Evolutionary conservation across 768 basidiomycete genomes (phyloP).

Genomic region (Tricholomella constricta): DNA sequence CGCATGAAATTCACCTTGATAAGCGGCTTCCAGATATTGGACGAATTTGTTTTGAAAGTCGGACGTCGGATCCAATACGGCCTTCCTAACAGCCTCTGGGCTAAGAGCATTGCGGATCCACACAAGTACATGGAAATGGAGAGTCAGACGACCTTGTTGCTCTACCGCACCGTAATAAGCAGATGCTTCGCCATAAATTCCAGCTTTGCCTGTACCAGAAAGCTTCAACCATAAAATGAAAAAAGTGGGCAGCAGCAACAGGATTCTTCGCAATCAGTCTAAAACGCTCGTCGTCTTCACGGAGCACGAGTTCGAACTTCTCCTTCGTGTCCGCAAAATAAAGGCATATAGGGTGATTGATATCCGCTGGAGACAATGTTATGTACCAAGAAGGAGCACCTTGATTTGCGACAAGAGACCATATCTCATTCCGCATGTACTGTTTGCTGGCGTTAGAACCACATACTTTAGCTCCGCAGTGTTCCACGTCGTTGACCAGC

Average conservation of each 20-base stretch:
- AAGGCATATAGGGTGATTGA: constrained; percentile 30
- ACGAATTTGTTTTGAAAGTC: constrained; percentile 8
- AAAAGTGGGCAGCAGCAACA: not conserved
- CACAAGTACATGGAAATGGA: constrained; percentile 31
- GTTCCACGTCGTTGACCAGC: constrained; percentile 34
- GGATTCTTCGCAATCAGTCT: too few species aligned
- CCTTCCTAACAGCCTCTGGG: constrained; percentile 6
- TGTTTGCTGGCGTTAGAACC: constrained; percentile 31
- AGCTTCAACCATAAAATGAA: not conserved
- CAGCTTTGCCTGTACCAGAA: constrained; percentile 13
- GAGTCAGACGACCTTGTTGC: constrained; percentile 29
- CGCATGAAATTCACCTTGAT: constrained; percentile 7
- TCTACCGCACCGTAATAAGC: constrained; percentile 36
- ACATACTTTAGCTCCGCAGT: constrained; percentile 30
- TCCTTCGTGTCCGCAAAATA: too few species aligned
- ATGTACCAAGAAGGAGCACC: too few species aligned
- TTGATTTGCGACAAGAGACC: constrained; percentile 26
- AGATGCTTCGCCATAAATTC: constrained; percentile 28
- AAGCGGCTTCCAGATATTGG: constrained; percentile 5
- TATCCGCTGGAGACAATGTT: constrained; percentile 33
- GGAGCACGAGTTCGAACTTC: too few species aligned
- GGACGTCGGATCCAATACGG: constrained; percentile 7
- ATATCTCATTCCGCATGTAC: constrained; percentile 32
- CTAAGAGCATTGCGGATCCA: constrained; percentile 22
- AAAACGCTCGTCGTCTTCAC: not conserved